Percentiles rank a stretch among this genome's conserved stretches.
phyloP scores from a whole-genome alignment of 2,329 filamentous ascomycete genomes.

The Coccinonectria pachysandricola region DNA sequence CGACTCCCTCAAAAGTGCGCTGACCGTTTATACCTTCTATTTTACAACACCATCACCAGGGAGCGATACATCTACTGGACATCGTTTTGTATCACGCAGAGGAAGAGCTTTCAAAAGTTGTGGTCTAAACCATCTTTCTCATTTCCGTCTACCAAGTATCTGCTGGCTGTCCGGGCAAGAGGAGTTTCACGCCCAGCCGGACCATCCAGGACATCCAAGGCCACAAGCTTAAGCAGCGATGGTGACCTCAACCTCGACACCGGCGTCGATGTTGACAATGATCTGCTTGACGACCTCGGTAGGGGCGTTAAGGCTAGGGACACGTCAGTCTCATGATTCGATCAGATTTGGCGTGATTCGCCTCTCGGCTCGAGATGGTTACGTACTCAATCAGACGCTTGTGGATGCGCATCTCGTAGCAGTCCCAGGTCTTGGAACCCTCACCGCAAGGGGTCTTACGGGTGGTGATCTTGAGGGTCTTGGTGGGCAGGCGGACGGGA shows the following conservation, averaged over 20 bases:
- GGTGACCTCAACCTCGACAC: conserved; percentile 88
- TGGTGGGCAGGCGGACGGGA: conserved; percentile 93
- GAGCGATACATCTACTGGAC: too few relatives aligned
- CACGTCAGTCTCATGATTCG: conserved; percentile 10
- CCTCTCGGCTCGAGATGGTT: too few relatives aligned
- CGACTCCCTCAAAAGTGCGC: too few relatives aligned
- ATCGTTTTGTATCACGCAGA: too few relatives aligned
- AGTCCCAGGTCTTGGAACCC: conserved; percentile 99
- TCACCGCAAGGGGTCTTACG: conserved; percentile 99
- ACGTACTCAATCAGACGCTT: conserved; percentile 91
- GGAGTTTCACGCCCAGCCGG: conserved; percentile 7
- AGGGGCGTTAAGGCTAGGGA: conserved; percentile 71
- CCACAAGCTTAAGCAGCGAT: conserved; percentile 74
- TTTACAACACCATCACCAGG: too few relatives aligned
- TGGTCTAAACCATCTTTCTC: conserved; percentile 4
- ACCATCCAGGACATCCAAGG: conserved; percentile 5
- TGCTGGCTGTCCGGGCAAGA: conserved; percentile 4
- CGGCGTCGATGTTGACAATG: conserved; percentile 92
- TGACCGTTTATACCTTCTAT: too few relatives aligned
- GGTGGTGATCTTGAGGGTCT: conserved; percentile 93
- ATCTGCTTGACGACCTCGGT: conserved; percentile 97
- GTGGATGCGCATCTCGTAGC: conserved; percentile 98
- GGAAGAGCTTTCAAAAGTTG: too few relatives aligned
- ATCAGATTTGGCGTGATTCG: too few relatives aligned
- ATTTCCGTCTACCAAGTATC: conserved; percentile 9